These are phyloP conservation scores for Adansonia digitata DNA, from an alignment of 345 rosid species.

Conservation along the genomic window DNA sequence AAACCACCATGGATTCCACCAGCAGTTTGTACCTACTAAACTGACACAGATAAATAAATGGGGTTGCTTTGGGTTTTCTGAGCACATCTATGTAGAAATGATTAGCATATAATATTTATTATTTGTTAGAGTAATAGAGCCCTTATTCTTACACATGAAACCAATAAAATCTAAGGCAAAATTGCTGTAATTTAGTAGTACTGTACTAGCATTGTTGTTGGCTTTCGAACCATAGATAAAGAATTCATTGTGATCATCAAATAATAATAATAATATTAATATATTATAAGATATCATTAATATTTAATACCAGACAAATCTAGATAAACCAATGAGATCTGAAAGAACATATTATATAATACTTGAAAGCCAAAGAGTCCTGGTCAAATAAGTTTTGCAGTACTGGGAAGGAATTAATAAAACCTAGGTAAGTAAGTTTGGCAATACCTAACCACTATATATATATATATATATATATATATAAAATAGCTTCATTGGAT, in stretches of 20 bases:
- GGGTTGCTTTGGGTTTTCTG: background rate
- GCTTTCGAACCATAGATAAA: background rate
- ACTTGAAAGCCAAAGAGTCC: background rate
- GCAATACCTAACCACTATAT: background rate
- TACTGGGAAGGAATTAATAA: background rate
- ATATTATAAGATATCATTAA: background rate
- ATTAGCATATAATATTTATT: background rate
- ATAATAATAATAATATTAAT: background rate
- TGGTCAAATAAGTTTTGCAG: background rate
- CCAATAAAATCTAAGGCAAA: background rate
- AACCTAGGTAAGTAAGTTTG: background rate
- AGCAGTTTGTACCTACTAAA: background rate
- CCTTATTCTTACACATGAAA: background rate
- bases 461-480: background rate
- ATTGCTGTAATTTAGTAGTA: background rate
- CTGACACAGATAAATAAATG: background rate
- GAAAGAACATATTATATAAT: background rate
- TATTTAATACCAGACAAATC: background rate
- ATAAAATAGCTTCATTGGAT: background rate
- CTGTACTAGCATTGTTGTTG: background rate
- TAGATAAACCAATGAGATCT: background rate
- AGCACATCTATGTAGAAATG: background rate
- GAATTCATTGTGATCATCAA: background rate
- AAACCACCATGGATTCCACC: background rate
- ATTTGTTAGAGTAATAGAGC: background rate